A percentile compares a stretch with the other conserved stretches of the same genome.
phyloP scores from a whole-genome alignment of 2,329 filamentous ascomycete species.

The Neospermospora avenae region DNA sequence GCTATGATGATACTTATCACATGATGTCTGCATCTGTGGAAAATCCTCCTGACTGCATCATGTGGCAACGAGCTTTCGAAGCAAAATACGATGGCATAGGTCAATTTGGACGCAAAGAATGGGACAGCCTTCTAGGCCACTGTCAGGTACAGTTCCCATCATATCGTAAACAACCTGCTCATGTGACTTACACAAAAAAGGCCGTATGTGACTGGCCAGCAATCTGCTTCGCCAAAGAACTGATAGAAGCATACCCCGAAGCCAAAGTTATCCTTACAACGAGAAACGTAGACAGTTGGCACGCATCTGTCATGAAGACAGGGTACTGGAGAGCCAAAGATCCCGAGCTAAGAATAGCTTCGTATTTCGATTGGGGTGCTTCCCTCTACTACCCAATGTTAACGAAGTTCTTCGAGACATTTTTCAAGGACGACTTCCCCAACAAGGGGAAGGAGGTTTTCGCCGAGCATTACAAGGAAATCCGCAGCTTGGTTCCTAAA shows the following conservation, averaged over 20 bases:
- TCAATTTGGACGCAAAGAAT: slow-evolving; percentile 62
- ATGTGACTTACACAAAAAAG: background rate
- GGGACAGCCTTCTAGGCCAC: slow-evolving; percentile 65
- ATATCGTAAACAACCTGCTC: background rate
- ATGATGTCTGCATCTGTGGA: slow-evolving; percentile 70
- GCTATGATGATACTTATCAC: slow-evolving; percentile 66
- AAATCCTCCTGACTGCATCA: slow-evolving; percentile 63
- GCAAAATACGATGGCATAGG: slow-evolving; percentile 58
- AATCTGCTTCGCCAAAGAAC: slow-evolving; percentile 64
- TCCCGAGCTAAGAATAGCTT: slow-evolving; percentile 53
- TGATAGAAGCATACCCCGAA: slow-evolving; percentile 70
- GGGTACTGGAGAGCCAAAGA: slow-evolving; percentile 66
- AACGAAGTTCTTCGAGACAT: slow-evolving; percentile 64
- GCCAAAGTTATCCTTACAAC: slow-evolving; percentile 69
- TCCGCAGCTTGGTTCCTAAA: slow-evolving; percentile 43
- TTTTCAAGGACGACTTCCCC: slow-evolving; percentile 66
- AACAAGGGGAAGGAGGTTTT: slow-evolving; percentile 63
- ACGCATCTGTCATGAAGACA: slow-evolving; percentile 62
- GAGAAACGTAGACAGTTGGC: slow-evolving; percentile 57
- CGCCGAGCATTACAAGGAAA: slow-evolving; percentile 51
- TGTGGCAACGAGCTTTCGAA: slow-evolving; percentile 67
- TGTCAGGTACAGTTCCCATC: slow-evolving; percentile 44
- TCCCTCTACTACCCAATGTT: slow-evolving; percentile 69
- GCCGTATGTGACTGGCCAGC: slow-evolving; percentile 67
- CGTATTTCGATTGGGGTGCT: slow-evolving; percentile 60